Evolutionary conservation across 208 protist genomes (phyloP).

Genomic region (Histomonas meleagridis): DNA sequence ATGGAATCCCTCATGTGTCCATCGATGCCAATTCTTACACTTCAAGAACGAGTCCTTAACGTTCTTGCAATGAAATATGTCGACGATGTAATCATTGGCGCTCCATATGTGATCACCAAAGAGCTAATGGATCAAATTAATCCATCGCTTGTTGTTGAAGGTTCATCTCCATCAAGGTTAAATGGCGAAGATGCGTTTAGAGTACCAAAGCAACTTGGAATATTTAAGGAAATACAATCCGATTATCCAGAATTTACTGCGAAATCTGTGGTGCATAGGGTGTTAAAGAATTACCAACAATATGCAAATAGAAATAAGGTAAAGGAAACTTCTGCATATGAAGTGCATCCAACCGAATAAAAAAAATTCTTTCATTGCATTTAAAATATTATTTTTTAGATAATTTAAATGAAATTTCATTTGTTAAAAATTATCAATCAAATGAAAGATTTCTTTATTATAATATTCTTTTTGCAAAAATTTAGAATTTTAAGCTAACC

Average conservation of each 20-base stretch:
- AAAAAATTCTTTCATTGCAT: neutral
- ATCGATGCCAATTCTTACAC: slow-evolving; percentile 90
- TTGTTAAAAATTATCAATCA: neutral
- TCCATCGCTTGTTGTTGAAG: neutral
- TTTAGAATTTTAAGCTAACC: neutral
- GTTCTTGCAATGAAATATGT: slow-evolving; percentile 84
- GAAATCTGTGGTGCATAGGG: neutral
- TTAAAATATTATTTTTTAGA: neutral
- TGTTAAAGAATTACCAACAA: neutral
- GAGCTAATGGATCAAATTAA: slow-evolving; percentile 61
- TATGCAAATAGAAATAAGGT: neutral
- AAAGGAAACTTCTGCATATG: neutral
- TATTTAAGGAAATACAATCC: neutral
- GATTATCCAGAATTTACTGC: slow-evolving; percentile 4
- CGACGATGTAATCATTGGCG: slow-evolving; percentile 91
- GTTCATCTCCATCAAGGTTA: neutral
- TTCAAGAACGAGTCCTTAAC: slow-evolving; percentile 83
- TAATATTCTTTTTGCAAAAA: neutral
- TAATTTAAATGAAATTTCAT: neutral
- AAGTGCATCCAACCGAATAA: neutral
- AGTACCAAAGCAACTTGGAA: slow-evolving; percentile 14
- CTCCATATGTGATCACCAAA: slow-evolving; percentile 71
- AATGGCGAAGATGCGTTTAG: neutral
- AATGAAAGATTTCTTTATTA: neutral
- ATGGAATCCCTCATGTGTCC: slow-evolving; percentile 65